Evolutionary conservation across 2,329 filamentous ascomycete genomes (phyloP).

Genomic region (Chaetomium strumarium): DNA sequence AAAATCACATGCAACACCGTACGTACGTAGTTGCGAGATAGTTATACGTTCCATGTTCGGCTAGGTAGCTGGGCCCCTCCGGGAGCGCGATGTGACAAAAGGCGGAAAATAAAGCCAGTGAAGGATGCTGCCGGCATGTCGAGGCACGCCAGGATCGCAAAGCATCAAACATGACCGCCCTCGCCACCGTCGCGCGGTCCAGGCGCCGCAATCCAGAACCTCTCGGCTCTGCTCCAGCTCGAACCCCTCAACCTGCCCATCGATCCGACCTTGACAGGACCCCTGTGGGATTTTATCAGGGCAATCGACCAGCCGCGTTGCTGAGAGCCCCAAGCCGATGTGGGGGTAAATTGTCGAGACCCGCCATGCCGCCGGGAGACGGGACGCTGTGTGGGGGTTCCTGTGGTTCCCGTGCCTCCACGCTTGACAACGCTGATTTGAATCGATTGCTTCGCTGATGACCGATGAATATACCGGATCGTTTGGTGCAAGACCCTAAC

Average conservation of each 20-base stretch:
- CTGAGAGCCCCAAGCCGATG: constrained; percentile 1
- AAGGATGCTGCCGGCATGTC: too few species aligned
- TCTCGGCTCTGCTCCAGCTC: neutral
- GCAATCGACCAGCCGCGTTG: neutral
- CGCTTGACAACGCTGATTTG: neutral
- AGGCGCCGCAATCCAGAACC: too few species aligned
- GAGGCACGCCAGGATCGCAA: too few species aligned
- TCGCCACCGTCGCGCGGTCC: too few species aligned
- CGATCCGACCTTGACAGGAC: too few species aligned
- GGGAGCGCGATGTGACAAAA: too few species aligned
- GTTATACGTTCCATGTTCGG: too few species aligned
- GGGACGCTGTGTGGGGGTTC: constrained; percentile 12
- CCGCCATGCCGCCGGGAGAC: neutral
- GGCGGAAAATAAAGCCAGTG: too few species aligned
- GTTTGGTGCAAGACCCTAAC: constrained; percentile 2
- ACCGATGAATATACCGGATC: neutral
- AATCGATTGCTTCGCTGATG: constrained; percentile 7
- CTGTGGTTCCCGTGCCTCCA: neutral
- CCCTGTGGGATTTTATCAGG: neutral
- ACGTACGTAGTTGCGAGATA: too few species aligned
- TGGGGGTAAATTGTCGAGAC: constrained; percentile 13
- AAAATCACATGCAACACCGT: too few species aligned
- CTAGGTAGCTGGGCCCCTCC: too few species aligned
- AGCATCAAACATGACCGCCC: too few species aligned
- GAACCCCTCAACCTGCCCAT: neutral